phyloP scores from a whole-genome alignment of 129 eudicot genomes.

The Chrysanthemum lavandulifolium region DNA sequence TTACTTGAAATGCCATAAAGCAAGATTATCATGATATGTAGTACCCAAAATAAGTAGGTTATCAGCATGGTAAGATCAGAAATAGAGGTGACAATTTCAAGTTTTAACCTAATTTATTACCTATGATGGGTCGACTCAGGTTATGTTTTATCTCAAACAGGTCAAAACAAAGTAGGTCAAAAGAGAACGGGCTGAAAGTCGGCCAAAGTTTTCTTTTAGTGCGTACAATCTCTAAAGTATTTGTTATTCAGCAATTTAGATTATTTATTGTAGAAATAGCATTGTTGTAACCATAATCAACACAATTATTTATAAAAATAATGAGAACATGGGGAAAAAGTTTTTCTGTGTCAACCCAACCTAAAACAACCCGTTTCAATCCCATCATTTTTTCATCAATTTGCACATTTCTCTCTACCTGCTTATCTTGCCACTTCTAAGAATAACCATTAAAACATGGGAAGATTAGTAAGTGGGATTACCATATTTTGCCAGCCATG shows the following conservation, averaged over 20 bases:
- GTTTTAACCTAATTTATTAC: background rate
- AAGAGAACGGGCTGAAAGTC: background rate
- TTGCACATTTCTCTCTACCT: conserved; percentile 1
- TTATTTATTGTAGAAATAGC: background rate
- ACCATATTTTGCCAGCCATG: conserved; percentile 95
- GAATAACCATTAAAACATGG: background rate
- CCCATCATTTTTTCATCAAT: background rate
- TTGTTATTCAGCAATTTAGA: background rate
- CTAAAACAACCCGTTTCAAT: background rate
- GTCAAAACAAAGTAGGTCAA: background rate
- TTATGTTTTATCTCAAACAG: background rate
- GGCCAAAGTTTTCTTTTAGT: background rate
- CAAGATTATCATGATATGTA: background rate
- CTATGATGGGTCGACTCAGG: background rate
- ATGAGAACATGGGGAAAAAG: background rate
- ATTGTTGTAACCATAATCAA: background rate
- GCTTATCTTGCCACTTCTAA: background rate
- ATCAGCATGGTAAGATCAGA: background rate
- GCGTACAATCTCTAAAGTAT: background rate
- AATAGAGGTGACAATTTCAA: background rate
- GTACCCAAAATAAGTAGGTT: background rate
- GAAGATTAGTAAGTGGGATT: background rate
- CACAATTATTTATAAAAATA: background rate
- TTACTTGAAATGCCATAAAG: background rate
- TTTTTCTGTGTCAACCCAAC: background rate